phyloP scores from a whole-genome alignment of 2,329 filamentous ascomycete genomes.

The Proliferodiscus dingleyae region DNA sequence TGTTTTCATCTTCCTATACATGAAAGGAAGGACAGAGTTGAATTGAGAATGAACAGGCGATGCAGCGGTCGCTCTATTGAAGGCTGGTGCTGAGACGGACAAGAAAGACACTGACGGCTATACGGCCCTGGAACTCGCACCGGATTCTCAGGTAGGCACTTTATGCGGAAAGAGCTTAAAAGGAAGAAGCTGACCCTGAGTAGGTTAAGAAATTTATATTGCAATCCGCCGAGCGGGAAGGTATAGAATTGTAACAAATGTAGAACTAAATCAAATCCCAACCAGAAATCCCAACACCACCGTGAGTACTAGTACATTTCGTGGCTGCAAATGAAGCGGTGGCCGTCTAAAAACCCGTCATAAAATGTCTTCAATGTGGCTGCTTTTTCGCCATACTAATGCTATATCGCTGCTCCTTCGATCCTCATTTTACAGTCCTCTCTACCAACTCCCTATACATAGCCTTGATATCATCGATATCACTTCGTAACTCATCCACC shows the following conservation, averaged over 20 bases:
- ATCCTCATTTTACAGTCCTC: slow-evolving; percentile 62
- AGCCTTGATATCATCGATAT: slow-evolving; percentile 88
- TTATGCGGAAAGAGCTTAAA: background rate
- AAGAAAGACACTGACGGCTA: slow-evolving; percentile 69
- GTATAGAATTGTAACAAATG: slow-evolving; percentile 55
- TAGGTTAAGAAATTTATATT: slow-evolving; percentile 33
- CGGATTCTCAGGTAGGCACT: slow-evolving; percentile 69
- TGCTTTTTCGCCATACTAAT: background rate
- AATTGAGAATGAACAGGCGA: slow-evolving; percentile 50
- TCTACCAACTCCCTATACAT: slow-evolving; percentile 94
- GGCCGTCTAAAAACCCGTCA: background rate
- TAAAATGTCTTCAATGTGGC: background rate
- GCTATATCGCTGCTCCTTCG: background rate
- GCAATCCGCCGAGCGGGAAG: slow-evolving; percentile 76
- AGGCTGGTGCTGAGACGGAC: slow-evolving; percentile 75
- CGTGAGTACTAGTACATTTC: background rate
- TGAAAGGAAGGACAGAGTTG: background rate
- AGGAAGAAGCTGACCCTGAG: background rate
- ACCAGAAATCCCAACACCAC: background rate
- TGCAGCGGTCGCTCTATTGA: slow-evolving; percentile 75
- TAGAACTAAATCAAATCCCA: no score
- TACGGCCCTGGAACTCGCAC: slow-evolving; percentile 74
- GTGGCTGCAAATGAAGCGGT: background rate
- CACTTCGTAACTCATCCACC: slow-evolving; percentile 83
- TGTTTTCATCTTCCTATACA: slow-evolving; percentile 18